Evolutionary conservation across 768 basidiomycete genomes (phyloP).

Genomic region (Tulasnella sp.): DNA sequence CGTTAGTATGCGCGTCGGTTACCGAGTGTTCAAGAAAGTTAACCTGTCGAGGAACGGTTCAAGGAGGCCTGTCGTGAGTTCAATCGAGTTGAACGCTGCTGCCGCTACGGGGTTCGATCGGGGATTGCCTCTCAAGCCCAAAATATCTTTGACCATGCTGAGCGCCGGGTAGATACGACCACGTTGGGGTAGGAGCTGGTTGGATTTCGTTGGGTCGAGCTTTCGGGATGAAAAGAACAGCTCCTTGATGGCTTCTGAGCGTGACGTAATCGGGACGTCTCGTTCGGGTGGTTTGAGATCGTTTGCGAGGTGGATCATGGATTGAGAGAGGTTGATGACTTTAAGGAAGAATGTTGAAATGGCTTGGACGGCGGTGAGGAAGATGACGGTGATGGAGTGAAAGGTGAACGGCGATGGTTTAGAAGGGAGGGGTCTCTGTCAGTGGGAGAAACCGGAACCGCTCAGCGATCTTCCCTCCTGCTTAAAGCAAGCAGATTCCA

Average conservation of each 20-base stretch:
- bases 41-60: conserved; percentile 60
- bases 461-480: conserved; percentile 25
- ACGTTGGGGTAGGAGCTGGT: not conserved
- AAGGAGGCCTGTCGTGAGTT: conserved; percentile 47
- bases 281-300: conserved; percentile 17
- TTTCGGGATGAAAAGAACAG: conserved; percentile 16
- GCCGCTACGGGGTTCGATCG: conserved; percentile 47
- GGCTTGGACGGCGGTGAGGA: conserved; percentile 70
- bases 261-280: conserved; percentile 31
- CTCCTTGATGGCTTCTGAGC: conserved; percentile 33
- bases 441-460: conserved; percentile 28
- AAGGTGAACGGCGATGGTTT: conserved; percentile 41
- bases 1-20: not conserved
- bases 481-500: not conserved
- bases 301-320: conserved; percentile 59
- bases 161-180: conserved; percentile 41
- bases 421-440: conserved; percentile 34
- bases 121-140: conserved; percentile 39
- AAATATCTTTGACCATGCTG: conserved; percentile 41
- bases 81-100: conserved; percentile 45
- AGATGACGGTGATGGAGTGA: conserved; percentile 57
- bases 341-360: conserved; percentile 64
- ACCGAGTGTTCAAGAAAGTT: conserved; percentile 27
- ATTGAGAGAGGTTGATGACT: conserved; percentile 51
- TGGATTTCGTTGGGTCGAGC: not conserved